Evolutionary conservation across 1,139 yeast species (phyloP).

Genomic region (Chernovozyma sophiae-reginae): DNA sequence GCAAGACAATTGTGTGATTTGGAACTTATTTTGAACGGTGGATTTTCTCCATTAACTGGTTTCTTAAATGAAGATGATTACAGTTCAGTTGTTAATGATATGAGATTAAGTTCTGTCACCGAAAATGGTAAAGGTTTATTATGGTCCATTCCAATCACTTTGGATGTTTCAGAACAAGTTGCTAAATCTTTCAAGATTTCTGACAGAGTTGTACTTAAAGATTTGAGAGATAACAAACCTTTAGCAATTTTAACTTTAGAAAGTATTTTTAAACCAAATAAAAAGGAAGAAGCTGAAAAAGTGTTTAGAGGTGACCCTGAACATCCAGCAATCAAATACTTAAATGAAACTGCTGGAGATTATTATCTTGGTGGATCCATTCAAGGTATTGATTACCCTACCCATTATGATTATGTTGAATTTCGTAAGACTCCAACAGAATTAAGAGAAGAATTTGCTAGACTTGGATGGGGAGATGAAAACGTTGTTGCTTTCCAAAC

Average conservation of each 20-base stretch:
- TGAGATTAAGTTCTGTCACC: slow-evolving; percentile 58
- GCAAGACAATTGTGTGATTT: slow-evolving; percentile 92
- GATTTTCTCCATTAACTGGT: slow-evolving; percentile 89
- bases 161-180: slow-evolving; percentile 62
- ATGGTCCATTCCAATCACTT: slow-evolving; percentile 92
- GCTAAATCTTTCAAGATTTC: slow-evolving; percentile 50
- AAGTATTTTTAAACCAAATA: slow-evolving; percentile 80
- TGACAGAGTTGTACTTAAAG: slow-evolving; percentile 69
- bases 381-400: slow-evolving; percentile 80
- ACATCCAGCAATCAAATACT: slow-evolving; percentile 85
- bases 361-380: slow-evolving; percentile 83
- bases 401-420: slow-evolving; percentile 86
- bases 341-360: slow-evolving; percentile 73
- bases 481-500: slow-evolving; percentile 96
- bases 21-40: slow-evolving; percentile 89
- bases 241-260: slow-evolving; percentile 78
- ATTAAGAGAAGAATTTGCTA: slow-evolving; percentile 75
- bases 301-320: slow-evolving; percentile 97
- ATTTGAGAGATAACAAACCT: slow-evolving; percentile 76
- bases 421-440: slow-evolving; percentile 89
- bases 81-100: slow-evolving; percentile 68
- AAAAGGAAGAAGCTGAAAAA: slow-evolving; percentile 69
- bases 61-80: slow-evolving; percentile 81
- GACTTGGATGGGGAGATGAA: slow-evolving; percentile 69
- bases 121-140: slow-evolving; percentile 57